These are phyloP conservation scores for Mycena venus DNA, from an alignment of 768 basidiomycete genomes.

Conservation along the genomic window DNA sequence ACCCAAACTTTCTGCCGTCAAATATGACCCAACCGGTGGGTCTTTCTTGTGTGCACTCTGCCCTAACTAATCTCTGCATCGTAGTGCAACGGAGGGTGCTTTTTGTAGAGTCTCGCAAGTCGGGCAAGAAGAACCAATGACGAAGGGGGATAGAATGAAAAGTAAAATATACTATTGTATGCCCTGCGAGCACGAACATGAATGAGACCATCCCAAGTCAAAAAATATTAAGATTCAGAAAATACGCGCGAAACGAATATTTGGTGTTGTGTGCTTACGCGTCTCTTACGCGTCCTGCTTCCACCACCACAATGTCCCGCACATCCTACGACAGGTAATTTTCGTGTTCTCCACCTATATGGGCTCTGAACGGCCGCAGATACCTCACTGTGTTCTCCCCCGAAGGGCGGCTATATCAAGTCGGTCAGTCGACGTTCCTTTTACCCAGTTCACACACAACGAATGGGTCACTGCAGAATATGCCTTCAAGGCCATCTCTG, in stretches of 20 bases:
- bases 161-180: constrained; percentile 12
- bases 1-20: constrained; percentile 89
- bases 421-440: constrained; percentile 70
- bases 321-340: constrained; percentile 91
- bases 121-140: constrained; percentile 60
- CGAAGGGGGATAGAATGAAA: background rate
- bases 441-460: constrained; percentile 25
- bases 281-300: constrained; percentile 69
- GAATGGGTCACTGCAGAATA: constrained; percentile 74
- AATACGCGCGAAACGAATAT: background rate
- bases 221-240: background rate
- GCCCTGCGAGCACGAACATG: background rate
- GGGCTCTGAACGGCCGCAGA: constrained; percentile 51
- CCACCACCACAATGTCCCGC: constrained; percentile 78
- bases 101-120: constrained; percentile 85
- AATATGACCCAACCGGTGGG: constrained; percentile 90
- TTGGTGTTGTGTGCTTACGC: background rate
- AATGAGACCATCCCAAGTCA: background rate
- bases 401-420: constrained; percentile 98
- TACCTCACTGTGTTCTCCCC: constrained; percentile 98
- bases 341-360: background rate
- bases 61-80: background rate
- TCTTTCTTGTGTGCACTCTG: background rate
- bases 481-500: constrained; percentile 99
- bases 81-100: constrained; percentile 79